phyloP scores from a whole-genome alignment of 23 red algal species.

The Gracilariopsis chorda region DNA sequence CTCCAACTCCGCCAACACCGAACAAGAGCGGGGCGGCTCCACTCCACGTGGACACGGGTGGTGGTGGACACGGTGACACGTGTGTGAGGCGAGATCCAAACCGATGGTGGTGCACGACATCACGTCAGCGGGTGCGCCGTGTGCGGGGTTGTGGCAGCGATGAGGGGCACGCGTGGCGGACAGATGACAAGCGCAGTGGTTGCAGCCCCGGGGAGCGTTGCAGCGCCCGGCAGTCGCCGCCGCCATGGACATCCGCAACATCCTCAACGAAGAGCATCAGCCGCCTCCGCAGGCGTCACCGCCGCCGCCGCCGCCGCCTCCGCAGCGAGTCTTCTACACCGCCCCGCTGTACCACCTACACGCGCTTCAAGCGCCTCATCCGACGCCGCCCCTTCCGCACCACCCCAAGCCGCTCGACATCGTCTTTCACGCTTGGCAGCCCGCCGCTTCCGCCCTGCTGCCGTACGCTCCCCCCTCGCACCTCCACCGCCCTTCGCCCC shows the following conservation, averaged over 20 bases:
- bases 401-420: neutral
- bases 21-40: neutral
- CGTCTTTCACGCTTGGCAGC: neutral
- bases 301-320: neutral
- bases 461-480: neutral
- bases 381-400: neutral
- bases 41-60: neutral
- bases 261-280: constrained; percentile 41
- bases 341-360: neutral
- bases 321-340: constrained; percentile 17
- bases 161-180: neutral
- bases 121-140: neutral
- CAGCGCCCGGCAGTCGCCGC: neutral
- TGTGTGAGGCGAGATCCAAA: neutral
- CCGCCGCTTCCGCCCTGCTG: neutral
- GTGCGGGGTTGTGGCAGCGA: too few relatives aligned
- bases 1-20: too few relatives aligned
- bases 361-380: neutral
- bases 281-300: neutral
- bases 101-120: neutral
- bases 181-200: neutral
- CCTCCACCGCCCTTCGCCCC: neutral
- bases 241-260: constrained; percentile 51
- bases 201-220: neutral
- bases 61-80: neutral